phyloP scores from a whole-genome alignment of 192 early-diverging fungal genomes.

The Funneliformis mosseae region DNA sequence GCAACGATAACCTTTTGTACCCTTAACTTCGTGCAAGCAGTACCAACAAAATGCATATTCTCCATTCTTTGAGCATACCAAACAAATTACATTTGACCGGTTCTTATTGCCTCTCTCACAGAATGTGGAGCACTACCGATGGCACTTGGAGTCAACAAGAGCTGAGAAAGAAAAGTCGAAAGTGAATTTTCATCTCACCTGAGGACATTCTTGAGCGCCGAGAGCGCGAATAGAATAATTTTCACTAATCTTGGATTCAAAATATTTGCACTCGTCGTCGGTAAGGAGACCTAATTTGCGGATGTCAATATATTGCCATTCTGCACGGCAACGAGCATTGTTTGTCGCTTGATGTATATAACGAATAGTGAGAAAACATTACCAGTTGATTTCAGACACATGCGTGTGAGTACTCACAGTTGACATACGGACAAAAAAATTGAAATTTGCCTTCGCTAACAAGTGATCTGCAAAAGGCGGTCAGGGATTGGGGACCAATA shows the following conservation, averaged over 20 bases:
- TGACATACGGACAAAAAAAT: slow-evolving; percentile 14
- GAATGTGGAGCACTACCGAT: slow-evolving; percentile 17
- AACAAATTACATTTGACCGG: not conserved
- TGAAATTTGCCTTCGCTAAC: slow-evolving; percentile 19
- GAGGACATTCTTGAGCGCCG: slow-evolving; percentile 14
- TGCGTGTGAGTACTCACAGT: not conserved
- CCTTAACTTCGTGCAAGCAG: slow-evolving; percentile 3
- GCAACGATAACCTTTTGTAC: not conserved
- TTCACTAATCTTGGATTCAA: slow-evolving; percentile 23
- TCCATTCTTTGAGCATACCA: slow-evolving; percentile 3
- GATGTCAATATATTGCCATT: slow-evolving; percentile 23
- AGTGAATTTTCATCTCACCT: slow-evolving; percentile 13
- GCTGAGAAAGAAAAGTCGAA: slow-evolving; percentile 14
- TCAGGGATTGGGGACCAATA: slow-evolving; percentile 11
- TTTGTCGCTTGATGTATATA: slow-evolving; percentile 2
- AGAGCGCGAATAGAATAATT: slow-evolving; percentile 13
- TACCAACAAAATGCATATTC: slow-evolving; percentile 18
- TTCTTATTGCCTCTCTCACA: slow-evolving; percentile 11
- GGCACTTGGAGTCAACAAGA: slow-evolving; percentile 9
- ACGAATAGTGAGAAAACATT: slow-evolving; percentile 15
- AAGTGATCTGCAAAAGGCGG: slow-evolving; percentile 20
- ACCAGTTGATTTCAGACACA: not conserved
- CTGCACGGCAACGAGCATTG: slow-evolving; percentile 4
- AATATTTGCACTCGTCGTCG: not conserved
- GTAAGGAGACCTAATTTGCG: slow-evolving; percentile 11